Conservation (phyloP, 2,329 filamentous ascomycete species). For the Blastomyces silverae region DNA sequence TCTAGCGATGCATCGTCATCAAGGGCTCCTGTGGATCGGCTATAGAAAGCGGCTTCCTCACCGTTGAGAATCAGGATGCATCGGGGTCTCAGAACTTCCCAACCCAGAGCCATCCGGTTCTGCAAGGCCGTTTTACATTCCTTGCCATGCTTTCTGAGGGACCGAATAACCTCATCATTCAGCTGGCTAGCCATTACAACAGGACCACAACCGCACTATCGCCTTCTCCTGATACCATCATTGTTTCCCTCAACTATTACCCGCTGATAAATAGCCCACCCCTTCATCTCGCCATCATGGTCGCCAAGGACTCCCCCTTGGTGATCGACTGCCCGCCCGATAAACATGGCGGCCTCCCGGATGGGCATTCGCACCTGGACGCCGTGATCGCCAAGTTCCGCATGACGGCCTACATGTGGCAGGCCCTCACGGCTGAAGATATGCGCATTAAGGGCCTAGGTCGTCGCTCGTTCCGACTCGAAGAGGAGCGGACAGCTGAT, state of each 20-base stretch:
- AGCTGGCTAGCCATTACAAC: slow-evolving; percentile 12
- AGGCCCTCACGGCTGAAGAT: slow-evolving; percentile 24
- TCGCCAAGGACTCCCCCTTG: slow-evolving; percentile 24
- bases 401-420: slow-evolving; percentile 26
- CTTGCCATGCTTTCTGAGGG: slow-evolving; percentile 22
- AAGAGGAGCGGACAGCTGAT: slow-evolving; percentile 23
- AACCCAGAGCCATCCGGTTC: slow-evolving; percentile 20
- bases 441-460: slow-evolving; percentile 23
- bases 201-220: not conserved
- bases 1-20: slow-evolving; percentile 11
- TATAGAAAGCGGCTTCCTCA: slow-evolving; percentile 3
- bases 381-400: slow-evolving; percentile 24
- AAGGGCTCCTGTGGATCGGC: not conserved
- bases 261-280: slow-evolving; percentile 22
- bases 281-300: slow-evolving; percentile 24
- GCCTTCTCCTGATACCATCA: slow-evolving; percentile 14
- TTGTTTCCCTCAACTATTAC: slow-evolving; percentile 21
- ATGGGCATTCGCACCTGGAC: slow-evolving; percentile 20
- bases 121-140: slow-evolving; percentile 21
- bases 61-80: not conserved
- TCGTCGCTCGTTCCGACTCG: slow-evolving; percentile 25
- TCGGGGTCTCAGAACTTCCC: not conserved
- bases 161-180: slow-evolving; percentile 18
- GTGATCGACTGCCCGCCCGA: slow-evolving; percentile 23
- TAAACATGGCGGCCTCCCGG: slow-evolving; percentile 21